Evolutionary conservation across 371 early-diverging fungal genomes (phyloP), one percentile per base, ranked within the genome.

Genomic region (Mucor saturninus): DNA sequence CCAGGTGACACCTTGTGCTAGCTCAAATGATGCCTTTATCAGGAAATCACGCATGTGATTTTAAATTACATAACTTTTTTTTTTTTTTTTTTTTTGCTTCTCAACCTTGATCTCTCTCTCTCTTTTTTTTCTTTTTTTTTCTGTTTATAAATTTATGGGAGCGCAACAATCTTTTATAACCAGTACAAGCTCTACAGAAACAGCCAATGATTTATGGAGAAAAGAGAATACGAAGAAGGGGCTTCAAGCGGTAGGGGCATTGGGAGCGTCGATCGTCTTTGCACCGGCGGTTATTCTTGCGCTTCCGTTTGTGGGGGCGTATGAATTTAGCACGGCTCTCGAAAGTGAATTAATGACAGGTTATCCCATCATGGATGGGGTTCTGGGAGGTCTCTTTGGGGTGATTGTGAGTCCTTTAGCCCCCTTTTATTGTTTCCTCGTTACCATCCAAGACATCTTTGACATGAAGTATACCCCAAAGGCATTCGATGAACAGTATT

Each of bases 261-360:
- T 64, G 3, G 72, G 75, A 9, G 32, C 62, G 1, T 53, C 61
- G 0, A 60, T 68, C 2, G 14, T 74, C 2, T 45, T 65, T 10
- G 59, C 72, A 10, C 75, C 75, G 0, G 65, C 68, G 5, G 63
- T 71, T 0, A 62, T 74, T 0, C 56, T 74, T 6, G 75, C 75
- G 2, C 57, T 68, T n/a, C 75, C 75, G 4, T 59, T 74, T 46
- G 32, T 74, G 2, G 75, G 75, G 31, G 75, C 75, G 5, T 74
- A 74, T 31, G 72, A 74, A 35, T 71, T 61, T 46, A 64, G 71
- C 9, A 52, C 62, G 9, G 59, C 61, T 21, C 48, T 62, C 10
- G 61, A 74, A 8, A 62, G 56, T 4, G 74, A 71, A 42, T 35
- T 71, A 35, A 29, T 64, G 13, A 62, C 68, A 4, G 74, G 74